These are phyloP conservation scores for Pichia kudriavzevii DNA, from an alignment of 1,139 yeast genomes.

Conservation along the genomic window DNA sequence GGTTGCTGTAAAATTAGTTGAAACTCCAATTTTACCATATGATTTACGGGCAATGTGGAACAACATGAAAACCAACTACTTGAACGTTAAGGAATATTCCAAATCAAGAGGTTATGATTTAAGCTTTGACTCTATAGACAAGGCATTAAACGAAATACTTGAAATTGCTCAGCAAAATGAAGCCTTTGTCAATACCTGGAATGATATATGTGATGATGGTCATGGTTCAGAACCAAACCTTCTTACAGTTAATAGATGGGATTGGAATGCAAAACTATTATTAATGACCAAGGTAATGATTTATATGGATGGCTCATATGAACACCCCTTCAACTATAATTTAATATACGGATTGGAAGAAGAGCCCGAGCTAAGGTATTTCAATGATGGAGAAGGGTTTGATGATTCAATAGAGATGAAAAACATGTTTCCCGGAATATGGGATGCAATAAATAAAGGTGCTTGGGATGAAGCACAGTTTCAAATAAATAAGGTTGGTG, in stretches of 20 bases:
- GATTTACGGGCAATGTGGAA: slow-evolving; percentile 45
- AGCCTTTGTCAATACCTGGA: slow-evolving; percentile 52
- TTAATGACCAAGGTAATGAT: slow-evolving; percentile 50
- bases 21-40: slow-evolving; percentile 71
- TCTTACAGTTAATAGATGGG: slow-evolving; percentile 64
- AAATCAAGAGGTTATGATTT: slow-evolving; percentile 23
- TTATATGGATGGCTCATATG: slow-evolving; percentile 39
- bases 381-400: no score
- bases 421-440: slow-evolving; percentile 53
- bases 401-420: slow-evolving; percentile 28
- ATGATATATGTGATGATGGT: slow-evolving; percentile 32
- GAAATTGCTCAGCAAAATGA: slow-evolving; percentile 35
- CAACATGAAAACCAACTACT: slow-evolving; percentile 36
- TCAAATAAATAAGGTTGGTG: slow-evolving; percentile 44
- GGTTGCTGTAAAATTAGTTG: slow-evolving; percentile 50
- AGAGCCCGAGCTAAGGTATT: slow-evolving; percentile 37
- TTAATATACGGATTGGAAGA: slow-evolving; percentile 63
- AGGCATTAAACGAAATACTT: slow-evolving; percentile 30
- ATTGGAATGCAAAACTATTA: slow-evolving; percentile 66
- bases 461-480: slow-evolving; percentile 52
- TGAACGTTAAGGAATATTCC: slow-evolving; percentile 44
- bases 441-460: slow-evolving; percentile 50
- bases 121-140: slow-evolving; percentile 27
- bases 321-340: slow-evolving; percentile 64
- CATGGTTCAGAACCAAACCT: slow-evolving; percentile 61